Percentiles rank a stretch among this genome's conserved stretches.
Conservation (phyloP, 768 basidiomycete genomes). For the Artomyces pyxidatus region DNA sequence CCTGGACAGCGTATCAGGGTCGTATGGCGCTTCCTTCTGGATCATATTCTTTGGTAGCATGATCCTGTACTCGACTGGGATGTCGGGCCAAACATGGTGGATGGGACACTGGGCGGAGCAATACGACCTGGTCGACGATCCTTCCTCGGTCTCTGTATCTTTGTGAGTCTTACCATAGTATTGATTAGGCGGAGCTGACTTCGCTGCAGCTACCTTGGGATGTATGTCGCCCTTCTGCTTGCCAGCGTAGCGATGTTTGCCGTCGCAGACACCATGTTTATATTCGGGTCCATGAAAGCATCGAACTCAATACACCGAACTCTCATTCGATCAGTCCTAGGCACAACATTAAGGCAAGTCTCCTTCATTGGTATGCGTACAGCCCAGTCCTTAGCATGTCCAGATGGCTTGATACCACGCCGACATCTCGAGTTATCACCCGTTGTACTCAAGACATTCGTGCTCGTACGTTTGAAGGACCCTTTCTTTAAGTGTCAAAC, state of each 20-base stretch:
- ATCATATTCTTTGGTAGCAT: conserved; percentile 14
- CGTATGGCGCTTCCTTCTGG: conserved; percentile 26
- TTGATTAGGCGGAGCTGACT: conserved; percentile 2
- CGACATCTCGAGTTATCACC: conserved; percentile 52
- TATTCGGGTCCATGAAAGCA: conserved; percentile 43
- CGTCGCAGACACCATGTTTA: conserved; percentile 29
- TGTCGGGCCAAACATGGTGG: conserved; percentile 30
- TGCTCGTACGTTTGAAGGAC: conserved; percentile 16
- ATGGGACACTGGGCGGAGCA: conserved; percentile 39
- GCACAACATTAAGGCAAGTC: conserved; percentile 40
- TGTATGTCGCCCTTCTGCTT: conserved; percentile 33
- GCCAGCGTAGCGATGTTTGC: conserved; percentile 25
- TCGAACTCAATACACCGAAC: conserved; percentile 44
- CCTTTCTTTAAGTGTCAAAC: background rate
- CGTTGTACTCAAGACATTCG: conserved; percentile 62
- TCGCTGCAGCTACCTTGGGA: conserved; percentile 36
- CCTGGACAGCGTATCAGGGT: conserved; percentile 20
- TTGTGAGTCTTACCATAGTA: conserved; percentile 18
- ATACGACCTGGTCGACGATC: conserved; percentile 25
- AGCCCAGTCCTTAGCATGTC: background rate
- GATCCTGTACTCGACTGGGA: conserved; percentile 17
- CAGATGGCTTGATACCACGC: conserved; percentile 44
- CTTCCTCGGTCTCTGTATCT: conserved; percentile 26
- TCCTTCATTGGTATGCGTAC: background rate
- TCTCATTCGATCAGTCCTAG: conserved; percentile 45